Conservation (phyloP, 2,329 filamentous ascomycete genomes). For the Salinomyces thailandicus region DNA sequence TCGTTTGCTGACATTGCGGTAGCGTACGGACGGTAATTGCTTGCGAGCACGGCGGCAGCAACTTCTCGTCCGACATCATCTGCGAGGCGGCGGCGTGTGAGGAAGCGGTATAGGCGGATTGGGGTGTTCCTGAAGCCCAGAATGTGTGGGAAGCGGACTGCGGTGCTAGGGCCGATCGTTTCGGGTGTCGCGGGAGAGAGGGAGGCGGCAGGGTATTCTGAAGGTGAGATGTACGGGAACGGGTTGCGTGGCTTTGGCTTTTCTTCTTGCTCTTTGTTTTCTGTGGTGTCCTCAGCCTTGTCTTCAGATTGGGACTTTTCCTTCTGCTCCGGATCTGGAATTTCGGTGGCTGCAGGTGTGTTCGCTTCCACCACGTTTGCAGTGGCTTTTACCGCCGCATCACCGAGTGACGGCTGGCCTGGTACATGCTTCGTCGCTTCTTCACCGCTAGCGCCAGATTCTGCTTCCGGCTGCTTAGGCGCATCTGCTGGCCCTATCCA, state of each 20-base stretch:
- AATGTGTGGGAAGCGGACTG: slow-evolving; percentile 75
- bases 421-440: slow-evolving; percentile 9
- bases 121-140: slow-evolving; percentile 89
- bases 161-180: slow-evolving; percentile 60
- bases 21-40: slow-evolving; percentile 36
- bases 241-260: slow-evolving; percentile 49
- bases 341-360: neutral
- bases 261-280: slow-evolving; percentile 24
- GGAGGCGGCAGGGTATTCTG: slow-evolving; percentile 57
- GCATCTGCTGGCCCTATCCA: slow-evolving; percentile 79
- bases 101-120: slow-evolving; percentile 73
- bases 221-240: slow-evolving; percentile 61
- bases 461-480: slow-evolving; percentile 32
- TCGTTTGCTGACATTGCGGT: slow-evolving; percentile 14
- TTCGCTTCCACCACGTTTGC: slow-evolving; percentile 8
- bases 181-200: slow-evolving; percentile 57
- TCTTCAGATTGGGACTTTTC: slow-evolving; percentile 1
- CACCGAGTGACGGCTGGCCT: slow-evolving; percentile 16
- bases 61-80: slow-evolving; percentile 81
- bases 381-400: slow-evolving; percentile 19
- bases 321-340: neutral
- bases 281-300: slow-evolving; percentile 10
- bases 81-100: slow-evolving; percentile 74
- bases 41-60: slow-evolving; percentile 66
- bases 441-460: slow-evolving; percentile 8